phyloP scores from a whole-genome alignment of 2,329 filamentous ascomycete genomes.

The Aspergillus puulaauensis region DNA sequence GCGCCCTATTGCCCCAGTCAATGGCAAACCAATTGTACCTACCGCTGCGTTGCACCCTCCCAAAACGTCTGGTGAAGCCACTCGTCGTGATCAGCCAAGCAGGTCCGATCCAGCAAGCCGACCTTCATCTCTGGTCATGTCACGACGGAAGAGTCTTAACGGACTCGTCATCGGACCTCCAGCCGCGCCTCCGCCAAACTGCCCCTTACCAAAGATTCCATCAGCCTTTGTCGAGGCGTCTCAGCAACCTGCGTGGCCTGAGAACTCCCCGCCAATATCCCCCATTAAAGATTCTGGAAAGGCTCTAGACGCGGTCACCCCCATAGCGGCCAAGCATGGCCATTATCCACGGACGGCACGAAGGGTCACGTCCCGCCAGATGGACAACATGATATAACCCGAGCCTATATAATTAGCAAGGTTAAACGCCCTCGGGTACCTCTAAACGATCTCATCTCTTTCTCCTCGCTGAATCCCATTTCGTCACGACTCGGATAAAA shows the following conservation, averaged over 20 bases:
- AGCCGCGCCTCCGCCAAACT: conserved; percentile 32
- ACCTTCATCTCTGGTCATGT: conserved; percentile 16
- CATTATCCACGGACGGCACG: conserved; percentile 4
- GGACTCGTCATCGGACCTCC: conserved; percentile 32
- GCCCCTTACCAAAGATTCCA: conserved; percentile 34
- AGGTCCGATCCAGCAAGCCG: conserved; percentile 3
- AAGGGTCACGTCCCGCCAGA: conserved; percentile 1
- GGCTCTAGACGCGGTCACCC: neutral
- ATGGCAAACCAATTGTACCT: neutral
- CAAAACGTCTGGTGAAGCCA: neutral
- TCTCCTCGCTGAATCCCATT: conserved; percentile 1
- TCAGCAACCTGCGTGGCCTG: conserved; percentile 3
- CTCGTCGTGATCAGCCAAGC: conserved; percentile 9
- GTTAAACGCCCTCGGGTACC: neutral
- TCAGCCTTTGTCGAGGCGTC: conserved; percentile 15
- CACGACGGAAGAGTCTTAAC: conserved; percentile 35
- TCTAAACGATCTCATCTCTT: neutral
- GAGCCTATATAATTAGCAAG: neutral
- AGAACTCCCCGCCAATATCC: conserved; percentile 9
- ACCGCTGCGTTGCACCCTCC: neutral
- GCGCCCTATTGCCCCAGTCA: neutral
- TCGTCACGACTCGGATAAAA: conserved; percentile 17
- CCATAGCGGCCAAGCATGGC: neutral
- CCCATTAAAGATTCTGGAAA: conserved; percentile 10
- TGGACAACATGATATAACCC: neutral